A percentile compares a stretch with the other conserved stretches of the same genome.
These are phyloP conservation scores for Plasmodium coatneyi DNA, from an alignment of 169 alveolate genomes.

Conservation along the genomic window DNA sequence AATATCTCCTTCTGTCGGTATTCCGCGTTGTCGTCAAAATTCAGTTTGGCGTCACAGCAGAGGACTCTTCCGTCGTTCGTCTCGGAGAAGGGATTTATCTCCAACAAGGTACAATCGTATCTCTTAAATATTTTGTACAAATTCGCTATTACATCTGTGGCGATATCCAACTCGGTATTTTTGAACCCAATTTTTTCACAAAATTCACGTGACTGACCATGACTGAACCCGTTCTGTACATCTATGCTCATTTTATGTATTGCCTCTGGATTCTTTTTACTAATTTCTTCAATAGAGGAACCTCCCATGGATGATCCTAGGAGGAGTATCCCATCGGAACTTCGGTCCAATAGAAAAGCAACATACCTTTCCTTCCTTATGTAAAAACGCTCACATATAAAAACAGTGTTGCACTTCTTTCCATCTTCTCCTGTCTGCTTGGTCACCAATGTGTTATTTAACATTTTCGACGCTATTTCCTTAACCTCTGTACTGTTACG, in stretches of 20 bases:
- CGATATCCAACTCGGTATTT: constrained; percentile 74
- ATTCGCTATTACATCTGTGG: constrained; percentile 67
- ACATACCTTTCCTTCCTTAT: constrained; percentile 92
- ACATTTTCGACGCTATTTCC: constrained; percentile 89
- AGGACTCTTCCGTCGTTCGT: constrained; percentile 89
- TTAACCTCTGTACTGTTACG: constrained; percentile 85
- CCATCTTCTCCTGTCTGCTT: constrained; percentile 92
- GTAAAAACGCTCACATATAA: constrained; percentile 87
- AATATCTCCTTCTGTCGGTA: constrained; percentile 93
- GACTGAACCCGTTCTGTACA: constrained; percentile 85
- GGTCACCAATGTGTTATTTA: constrained; percentile 90
- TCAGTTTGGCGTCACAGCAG: constrained; percentile 95
- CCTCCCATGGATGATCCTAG: constrained; percentile 93
- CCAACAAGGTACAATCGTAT: constrained; percentile 93
- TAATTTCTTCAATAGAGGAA: constrained; percentile 92
- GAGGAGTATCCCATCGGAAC: constrained; percentile 90
- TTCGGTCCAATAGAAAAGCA: constrained; percentile 93
- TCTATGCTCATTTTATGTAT: constrained; percentile 82
- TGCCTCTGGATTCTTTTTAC: constrained; percentile 86
- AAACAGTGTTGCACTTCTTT: constrained; percentile 86
- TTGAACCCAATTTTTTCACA: constrained; percentile 83
- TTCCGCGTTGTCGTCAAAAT: constrained; percentile 96
- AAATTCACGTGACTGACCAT: constrained; percentile 77
- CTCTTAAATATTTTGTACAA: constrained; percentile 89
- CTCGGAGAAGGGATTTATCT: constrained; percentile 95